Evolutionary conservation across 768 basidiomycete genomes (phyloP), one percentile per base, ranked within the genome.

Genomic region (Macrolepiota albuminosa): DNA sequence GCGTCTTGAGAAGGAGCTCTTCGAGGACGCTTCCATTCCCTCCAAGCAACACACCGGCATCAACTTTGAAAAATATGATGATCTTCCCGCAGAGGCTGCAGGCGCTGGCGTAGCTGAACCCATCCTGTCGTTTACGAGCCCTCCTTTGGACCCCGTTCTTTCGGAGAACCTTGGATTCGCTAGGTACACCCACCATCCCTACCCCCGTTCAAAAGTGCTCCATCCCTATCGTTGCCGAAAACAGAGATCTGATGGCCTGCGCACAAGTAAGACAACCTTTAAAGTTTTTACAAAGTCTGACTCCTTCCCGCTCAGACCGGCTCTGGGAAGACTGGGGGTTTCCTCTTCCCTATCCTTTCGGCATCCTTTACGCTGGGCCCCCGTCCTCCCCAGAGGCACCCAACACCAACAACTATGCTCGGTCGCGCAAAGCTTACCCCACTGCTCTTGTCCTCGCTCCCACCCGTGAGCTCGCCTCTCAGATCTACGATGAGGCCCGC

Each of bases 131-230:
- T 99, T 99, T 78, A 89, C 89, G 60, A 84, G 80, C 68, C 89
- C 95, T 49, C 95, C 94, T 62, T 78, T 99, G 68, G 95, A 99
- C 75, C 84, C 91, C 48, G 88, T 95, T 72, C 85, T 99, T 42
- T 80, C 98, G 64, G 95, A 97, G 75, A 99, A 99, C 76, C 98
- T 99, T 65, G 78, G 81, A 36, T 89, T 81, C 74, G 93, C 97
- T 72, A 92, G 85, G 78, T 99, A 98, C 82, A 85, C 21, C 21
- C 21, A 21, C 87, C 60, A 94, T 86, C 45, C 97, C 97, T 10
- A 99, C 97, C 54, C 97, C 97, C 26, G 97, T 99, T 66, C 97
- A 99, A 86, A 98, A 98, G 82, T 96, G 98, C 75, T 98, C 97
- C 66, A 90, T 99, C 70, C 97, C 97, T 72, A 98, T 98, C 71